Evolutionary conservation across 1,284 basidiomycete genomes (phyloP).

Genomic region (Puccinia coronata): DNA sequence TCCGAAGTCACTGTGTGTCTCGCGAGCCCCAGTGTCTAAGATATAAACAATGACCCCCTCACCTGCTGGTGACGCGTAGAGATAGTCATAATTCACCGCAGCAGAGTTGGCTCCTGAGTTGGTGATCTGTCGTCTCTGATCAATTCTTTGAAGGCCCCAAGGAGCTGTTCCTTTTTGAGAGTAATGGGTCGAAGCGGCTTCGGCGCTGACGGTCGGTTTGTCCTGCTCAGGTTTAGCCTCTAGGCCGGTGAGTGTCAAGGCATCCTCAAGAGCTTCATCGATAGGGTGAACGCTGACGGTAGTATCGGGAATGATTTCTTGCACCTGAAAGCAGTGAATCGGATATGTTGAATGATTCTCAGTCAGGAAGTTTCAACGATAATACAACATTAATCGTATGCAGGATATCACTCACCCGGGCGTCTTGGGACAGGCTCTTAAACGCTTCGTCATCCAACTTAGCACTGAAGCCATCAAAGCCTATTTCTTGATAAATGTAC

Average conservation of each 20-base stretch:
- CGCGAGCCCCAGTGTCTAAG: slow-evolving; percentile 39
- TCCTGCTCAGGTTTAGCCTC: not conserved
- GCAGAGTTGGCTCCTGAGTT: slow-evolving; percentile 10
- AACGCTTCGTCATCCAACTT: slow-evolving; percentile 27
- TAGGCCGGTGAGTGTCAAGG: not conserved
- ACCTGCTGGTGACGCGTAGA: slow-evolving; percentile 34
- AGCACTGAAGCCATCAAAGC: slow-evolving; percentile 43
- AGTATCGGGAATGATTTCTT: slow-evolving; percentile 24
- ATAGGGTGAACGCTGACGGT: slow-evolving; percentile 21
- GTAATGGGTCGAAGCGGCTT: not conserved
- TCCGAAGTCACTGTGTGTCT: slow-evolving; percentile 32
- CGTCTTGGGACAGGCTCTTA: slow-evolving; percentile 5
- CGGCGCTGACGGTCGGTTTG: not conserved
- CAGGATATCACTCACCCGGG: slow-evolving; percentile 21
- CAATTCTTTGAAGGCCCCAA: slow-evolving; percentile 45
- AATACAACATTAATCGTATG: not conserved
- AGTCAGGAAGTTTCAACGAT: not conserved
- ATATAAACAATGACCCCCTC: slow-evolving; percentile 35
- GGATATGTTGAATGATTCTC: not conserved
- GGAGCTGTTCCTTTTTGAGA: slow-evolving; percentile 43
- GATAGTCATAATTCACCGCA: slow-evolving; percentile 33
- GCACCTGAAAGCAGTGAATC: slow-evolving; percentile 1
- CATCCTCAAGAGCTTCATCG: slow-evolving; percentile 1
- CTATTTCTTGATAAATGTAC: slow-evolving; percentile 14
- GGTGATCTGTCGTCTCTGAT: not conserved